A percentile compares a stretch with the other conserved stretches of the same genome.
phyloP scores from a whole-genome alignment of 495 filamentous ascomycete genomes.

The Aspergillus indologenus region DNA sequence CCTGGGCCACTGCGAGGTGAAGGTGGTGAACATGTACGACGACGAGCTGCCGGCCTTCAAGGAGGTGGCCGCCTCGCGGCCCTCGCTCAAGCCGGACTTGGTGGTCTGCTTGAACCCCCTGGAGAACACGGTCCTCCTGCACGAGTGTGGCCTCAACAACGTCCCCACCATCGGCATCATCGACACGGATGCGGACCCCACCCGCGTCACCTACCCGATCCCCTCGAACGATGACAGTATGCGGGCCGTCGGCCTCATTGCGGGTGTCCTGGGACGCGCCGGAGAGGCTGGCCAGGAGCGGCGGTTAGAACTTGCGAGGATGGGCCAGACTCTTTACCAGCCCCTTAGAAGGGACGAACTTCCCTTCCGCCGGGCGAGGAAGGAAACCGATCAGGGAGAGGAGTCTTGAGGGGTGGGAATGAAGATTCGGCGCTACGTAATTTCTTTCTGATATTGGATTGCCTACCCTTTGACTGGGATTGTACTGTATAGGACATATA shows the following conservation, averaged over 20 bases:
- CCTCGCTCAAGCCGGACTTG: constrained; percentile 77
- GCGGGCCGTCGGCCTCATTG: constrained; percentile 75
- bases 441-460: constrained; percentile 21
- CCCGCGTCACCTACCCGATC: constrained; percentile 94
- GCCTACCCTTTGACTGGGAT: constrained; percentile 15
- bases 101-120: constrained; percentile 89
- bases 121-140: constrained; percentile 85
- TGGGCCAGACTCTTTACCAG: constrained; percentile 57
- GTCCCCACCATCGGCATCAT: constrained; percentile 94
- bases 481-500: constrained; percentile 42
- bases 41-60: constrained; percentile 62
- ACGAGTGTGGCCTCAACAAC: constrained; percentile 83
- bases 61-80: constrained; percentile 55
- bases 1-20: constrained; percentile 59
- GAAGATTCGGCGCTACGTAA: constrained; percentile 7
- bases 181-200: constrained; percentile 90
- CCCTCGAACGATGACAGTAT: constrained; percentile 96
- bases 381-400: not conserved
- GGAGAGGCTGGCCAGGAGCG: constrained; percentile 71
- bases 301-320: constrained; percentile 58
- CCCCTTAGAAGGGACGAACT: constrained; percentile 31
- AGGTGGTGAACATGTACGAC: constrained; percentile 71
- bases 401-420: constrained; percentile 4
- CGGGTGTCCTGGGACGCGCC: constrained; percentile 78
- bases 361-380: not conserved